Conservation (phyloP, 129 eudicot species). For the Calendula officinalis region DNA sequence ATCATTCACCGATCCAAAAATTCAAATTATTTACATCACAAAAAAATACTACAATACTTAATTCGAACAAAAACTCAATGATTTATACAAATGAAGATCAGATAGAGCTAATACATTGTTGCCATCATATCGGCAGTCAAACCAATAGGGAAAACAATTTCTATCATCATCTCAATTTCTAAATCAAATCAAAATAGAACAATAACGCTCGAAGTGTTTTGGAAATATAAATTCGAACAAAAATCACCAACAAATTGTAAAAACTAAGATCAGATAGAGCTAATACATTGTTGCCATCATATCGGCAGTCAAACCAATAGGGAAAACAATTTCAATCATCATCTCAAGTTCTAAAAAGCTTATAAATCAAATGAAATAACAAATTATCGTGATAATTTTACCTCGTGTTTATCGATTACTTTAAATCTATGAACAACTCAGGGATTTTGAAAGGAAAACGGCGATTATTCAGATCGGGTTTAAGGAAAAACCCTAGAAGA, state of each 20-base stretch:
- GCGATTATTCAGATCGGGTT: slow-evolving; percentile 5
- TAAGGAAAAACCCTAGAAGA: slow-evolving; percentile 14
- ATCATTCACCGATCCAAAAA: slow-evolving; percentile 6
- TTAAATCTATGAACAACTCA: neutral
- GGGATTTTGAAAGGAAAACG: neutral
- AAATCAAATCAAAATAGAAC: neutral
- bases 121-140: slow-evolving; percentile 10
- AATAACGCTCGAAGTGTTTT: too few relatives aligned
- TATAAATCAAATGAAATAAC: neutral
- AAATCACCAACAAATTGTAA: neutral
- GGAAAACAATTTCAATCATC: slow-evolving; percentile 40
- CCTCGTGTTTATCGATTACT: neutral
- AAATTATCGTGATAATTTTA: neutral
- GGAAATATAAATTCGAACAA: neutral
- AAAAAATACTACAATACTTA: neutral
- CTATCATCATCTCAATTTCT: neutral
- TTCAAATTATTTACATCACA: neutral
- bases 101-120: slow-evolving; percentile 12
- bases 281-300: slow-evolving; percentile 47
- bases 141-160: slow-evolving; percentile 16
- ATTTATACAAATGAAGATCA: slow-evolving; percentile 11
- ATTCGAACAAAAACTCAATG: neutral
- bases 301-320: slow-evolving; percentile 47
- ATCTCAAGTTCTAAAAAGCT: slow-evolving; percentile 18
- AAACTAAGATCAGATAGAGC: slow-evolving; percentile 37